These are phyloP conservation scores for Wickerhamiella dianesei DNA, from an alignment of 805 yeast species.

Conservation along the genomic window DNA sequence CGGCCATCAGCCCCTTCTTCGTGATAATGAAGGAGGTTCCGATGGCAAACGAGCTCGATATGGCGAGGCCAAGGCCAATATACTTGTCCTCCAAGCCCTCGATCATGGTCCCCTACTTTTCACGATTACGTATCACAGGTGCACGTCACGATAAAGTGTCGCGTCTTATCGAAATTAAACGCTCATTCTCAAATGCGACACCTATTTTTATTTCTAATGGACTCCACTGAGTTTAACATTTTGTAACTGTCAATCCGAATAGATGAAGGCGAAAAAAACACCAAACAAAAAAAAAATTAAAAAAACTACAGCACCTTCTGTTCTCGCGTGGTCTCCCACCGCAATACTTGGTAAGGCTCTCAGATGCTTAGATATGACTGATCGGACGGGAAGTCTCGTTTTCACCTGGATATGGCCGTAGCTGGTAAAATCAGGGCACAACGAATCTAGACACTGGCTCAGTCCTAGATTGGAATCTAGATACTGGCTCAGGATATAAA, in stretches of 20 bases:
- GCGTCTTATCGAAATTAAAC: too few relatives aligned
- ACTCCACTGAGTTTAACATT: too few relatives aligned
- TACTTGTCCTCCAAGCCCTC: slow-evolving; percentile 59
- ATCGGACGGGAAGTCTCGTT: neutral
- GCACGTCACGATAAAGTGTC: too few relatives aligned
- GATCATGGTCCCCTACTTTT: neutral
- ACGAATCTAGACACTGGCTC: neutral
- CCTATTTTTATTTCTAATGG: too few relatives aligned
- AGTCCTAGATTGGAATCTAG: neutral
- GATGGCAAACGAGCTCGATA: slow-evolving; percentile 75
- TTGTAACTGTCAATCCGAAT: too few relatives aligned
- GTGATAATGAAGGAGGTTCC: slow-evolving; percentile 85
- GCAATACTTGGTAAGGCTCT: neutral
- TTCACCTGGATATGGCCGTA: neutral
- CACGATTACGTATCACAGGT: neutral
- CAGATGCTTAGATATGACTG: neutral
- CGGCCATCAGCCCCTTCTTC: slow-evolving; percentile 68
- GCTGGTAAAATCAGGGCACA: neutral
- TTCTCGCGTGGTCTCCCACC: neutral
- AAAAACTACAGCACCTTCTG: neutral
- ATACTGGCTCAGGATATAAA: neutral
- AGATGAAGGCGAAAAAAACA: neutral
- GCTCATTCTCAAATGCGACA: too few relatives aligned
- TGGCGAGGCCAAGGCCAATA: slow-evolving; percentile 77
- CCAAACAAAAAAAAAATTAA: neutral